Evolutionary conservation across 352 stramenopile species (phyloP).

Genomic region (Saprolegnia diclina): DNA sequence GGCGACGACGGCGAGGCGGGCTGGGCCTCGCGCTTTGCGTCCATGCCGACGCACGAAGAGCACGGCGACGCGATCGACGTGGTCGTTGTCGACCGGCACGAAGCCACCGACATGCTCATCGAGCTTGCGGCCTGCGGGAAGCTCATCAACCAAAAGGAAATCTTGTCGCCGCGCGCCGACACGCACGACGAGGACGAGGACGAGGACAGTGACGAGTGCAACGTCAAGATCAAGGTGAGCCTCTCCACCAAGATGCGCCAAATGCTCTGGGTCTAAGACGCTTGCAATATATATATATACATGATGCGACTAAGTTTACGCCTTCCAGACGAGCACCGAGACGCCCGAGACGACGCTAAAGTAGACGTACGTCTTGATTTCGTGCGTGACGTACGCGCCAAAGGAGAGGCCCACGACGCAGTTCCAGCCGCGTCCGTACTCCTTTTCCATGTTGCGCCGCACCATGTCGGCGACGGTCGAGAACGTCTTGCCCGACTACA

Average conservation of each 20-base stretch:
- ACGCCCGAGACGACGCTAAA: slow-evolving; percentile 89
- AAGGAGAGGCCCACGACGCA: slow-evolving; percentile 89
- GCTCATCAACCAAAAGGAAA: slow-evolving; percentile 47
- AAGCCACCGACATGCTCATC: slow-evolving; percentile 63
- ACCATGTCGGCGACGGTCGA: slow-evolving; percentile 89
- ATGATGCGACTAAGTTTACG: slow-evolving; percentile 33
- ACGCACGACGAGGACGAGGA: slow-evolving; percentile 43
- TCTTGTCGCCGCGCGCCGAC: slow-evolving; percentile 37
- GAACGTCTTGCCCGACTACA: slow-evolving; percentile 86
- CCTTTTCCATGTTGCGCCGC: slow-evolving; percentile 89
- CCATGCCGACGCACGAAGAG: slow-evolving; percentile 49
- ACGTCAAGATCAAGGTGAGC: slow-evolving; percentile 33
- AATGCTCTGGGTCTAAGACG: slow-evolving; percentile 43
- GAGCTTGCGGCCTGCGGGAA: slow-evolving; percentile 56
- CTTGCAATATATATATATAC: neutral
- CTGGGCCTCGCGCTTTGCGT: slow-evolving; percentile 35
- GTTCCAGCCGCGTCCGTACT: slow-evolving; percentile 90
- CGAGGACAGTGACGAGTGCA: slow-evolving; percentile 32
- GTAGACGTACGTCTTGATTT: slow-evolving; percentile 96
- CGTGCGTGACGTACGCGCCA: slow-evolving; percentile 91
- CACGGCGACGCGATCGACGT: slow-evolving; percentile 62
- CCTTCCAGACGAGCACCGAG: slow-evolving; percentile 89
- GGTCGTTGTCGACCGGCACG: slow-evolving; percentile 48
- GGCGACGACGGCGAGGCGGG: slow-evolving; percentile 29
- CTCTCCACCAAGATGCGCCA: slow-evolving; percentile 41